Conservation (phyloP, 176 grass and related monocot species). For the Microstegium vimineum region DNA sequence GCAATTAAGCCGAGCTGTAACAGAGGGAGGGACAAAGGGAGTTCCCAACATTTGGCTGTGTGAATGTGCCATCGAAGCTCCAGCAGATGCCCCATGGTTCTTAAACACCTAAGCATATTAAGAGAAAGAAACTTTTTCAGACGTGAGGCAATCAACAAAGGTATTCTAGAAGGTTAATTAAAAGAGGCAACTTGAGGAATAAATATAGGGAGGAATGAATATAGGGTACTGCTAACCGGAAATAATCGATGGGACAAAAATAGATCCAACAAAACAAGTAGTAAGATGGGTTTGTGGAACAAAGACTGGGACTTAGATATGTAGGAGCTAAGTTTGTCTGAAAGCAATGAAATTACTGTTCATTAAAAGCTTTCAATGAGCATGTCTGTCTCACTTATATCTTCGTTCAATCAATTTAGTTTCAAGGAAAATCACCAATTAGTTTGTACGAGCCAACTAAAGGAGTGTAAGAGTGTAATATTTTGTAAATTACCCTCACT, state of each 20-base stretch:
- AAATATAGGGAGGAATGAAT: neutral
- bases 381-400: neutral
- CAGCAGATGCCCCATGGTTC: slow-evolving; percentile 86
- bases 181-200: neutral
- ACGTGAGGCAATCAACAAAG: neutral
- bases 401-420: neutral
- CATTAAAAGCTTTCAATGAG: neutral
- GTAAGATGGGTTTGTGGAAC: neutral
- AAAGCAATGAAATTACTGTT: neutral
- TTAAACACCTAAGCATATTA: slow-evolving; percentile 73
- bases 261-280: neutral
- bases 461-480: neutral
- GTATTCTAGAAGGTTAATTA: neutral
- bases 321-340: neutral
- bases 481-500: neutral
- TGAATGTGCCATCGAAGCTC: slow-evolving; percentile 93
- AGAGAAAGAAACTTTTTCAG: neutral
- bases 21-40: slow-evolving; percentile 76
- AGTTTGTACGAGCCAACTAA: neutral
- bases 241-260: neutral
- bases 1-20: slow-evolving; percentile 56
- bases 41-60: slow-evolving; percentile 96
- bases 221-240: neutral
- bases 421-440: neutral
- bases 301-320: neutral